Evolutionary conservation across 345 rosid species (phyloP).

Genomic region (Noccaea caerulescens): DNA sequence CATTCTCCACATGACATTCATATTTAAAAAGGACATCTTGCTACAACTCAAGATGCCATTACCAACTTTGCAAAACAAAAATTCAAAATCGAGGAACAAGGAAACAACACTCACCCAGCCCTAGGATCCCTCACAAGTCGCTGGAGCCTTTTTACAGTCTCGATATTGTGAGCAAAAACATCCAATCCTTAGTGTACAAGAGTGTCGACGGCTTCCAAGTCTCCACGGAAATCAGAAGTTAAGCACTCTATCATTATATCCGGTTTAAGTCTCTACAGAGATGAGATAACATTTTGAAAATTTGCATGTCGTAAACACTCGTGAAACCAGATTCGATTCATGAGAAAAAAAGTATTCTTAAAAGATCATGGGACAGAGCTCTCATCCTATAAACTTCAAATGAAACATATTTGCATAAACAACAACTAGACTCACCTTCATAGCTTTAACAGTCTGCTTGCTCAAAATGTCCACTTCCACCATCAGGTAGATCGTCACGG

Average conservation of each 20-base stretch:
- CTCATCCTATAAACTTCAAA: not conserved
- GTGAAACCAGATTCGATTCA: not conserved
- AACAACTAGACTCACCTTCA: constrained; percentile 63
- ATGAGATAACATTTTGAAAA: not conserved
- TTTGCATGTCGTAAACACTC: not conserved
- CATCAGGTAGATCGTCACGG: constrained; percentile 97
- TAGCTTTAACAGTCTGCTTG: constrained; percentile 79
- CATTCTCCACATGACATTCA: constrained; percentile 35
- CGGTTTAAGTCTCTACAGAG: constrained; percentile 76
- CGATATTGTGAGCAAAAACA: constrained; percentile 94
- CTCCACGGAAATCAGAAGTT: constrained; percentile 96
- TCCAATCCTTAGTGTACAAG: constrained; percentile 86
- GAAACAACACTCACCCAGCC: constrained; percentile 70
- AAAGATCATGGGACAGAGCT: constrained; percentile 1
- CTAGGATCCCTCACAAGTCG: constrained; percentile 98
- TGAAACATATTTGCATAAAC: constrained; percentile 2
- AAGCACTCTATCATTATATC: constrained; percentile 97
- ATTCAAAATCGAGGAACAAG: not conserved
- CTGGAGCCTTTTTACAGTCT: constrained; percentile 93
- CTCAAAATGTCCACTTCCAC: constrained; percentile 99
- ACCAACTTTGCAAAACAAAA: not conserved
- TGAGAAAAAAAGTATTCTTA: too few relatives aligned
- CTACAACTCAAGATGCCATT: constrained; percentile 19
- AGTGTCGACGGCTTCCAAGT: constrained; percentile 75
- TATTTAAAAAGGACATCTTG: constrained; percentile 14